phyloP scores from a whole-genome alignment of 768 basidiomycete species.

The Xerocomus potaroensis region DNA sequence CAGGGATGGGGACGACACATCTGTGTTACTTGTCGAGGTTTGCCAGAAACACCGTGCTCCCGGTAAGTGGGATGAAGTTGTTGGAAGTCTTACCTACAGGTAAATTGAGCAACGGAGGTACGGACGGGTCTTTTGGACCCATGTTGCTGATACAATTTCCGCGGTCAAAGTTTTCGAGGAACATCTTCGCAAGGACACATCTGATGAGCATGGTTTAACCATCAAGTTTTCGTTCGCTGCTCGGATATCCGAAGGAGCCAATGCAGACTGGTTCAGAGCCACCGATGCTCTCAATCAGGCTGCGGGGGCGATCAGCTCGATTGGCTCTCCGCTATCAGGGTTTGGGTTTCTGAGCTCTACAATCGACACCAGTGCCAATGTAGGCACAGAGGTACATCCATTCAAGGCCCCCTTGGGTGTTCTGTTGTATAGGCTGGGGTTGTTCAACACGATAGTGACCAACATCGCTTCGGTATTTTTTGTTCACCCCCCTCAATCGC shows the following conservation, averaged over 20 bases:
- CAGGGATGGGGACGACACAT: neutral
- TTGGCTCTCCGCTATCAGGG: no score
- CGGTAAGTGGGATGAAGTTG: neutral
- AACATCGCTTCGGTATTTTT: no score
- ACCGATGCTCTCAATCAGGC: neutral
- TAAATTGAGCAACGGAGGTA: neutral
- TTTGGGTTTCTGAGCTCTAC: no score
- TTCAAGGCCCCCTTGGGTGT: no score
- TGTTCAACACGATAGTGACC: no score
- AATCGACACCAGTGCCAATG: no score
- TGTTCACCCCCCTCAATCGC: no score
- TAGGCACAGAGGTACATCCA: no score
- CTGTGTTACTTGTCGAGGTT: neutral
- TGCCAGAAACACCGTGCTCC: neutral
- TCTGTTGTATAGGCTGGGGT: no score
- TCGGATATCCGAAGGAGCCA: neutral
- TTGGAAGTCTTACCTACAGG: neutral
- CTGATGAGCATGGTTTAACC: neutral
- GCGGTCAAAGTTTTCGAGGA: neutral
- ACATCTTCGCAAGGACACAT: neutral
- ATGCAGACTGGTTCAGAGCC: neutral
- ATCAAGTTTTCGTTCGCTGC: neutral
- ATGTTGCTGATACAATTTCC: neutral
- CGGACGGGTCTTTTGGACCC: neutral
- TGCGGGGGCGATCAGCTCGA: neutral